Conservation (phyloP, 495 filamentous ascomycete genomes). For the Podospora pseudopauciseta region DNA sequence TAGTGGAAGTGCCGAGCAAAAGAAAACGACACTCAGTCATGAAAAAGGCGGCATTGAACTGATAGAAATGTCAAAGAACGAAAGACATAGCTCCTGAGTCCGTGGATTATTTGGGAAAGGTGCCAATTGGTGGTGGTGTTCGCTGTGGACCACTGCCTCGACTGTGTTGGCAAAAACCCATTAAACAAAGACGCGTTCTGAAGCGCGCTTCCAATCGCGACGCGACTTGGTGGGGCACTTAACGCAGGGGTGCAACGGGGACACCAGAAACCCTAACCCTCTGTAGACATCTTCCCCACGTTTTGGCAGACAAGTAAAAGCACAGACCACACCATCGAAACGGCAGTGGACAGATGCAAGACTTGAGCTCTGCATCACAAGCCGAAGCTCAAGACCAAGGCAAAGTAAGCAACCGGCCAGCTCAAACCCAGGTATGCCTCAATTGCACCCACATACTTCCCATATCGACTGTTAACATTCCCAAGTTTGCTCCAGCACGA, state of each 20-base stretch:
- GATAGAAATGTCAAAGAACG: background rate
- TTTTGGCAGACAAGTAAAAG: background rate
- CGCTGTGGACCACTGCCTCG: background rate
- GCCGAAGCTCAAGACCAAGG: background rate
- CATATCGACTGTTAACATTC: background rate
- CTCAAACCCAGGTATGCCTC: background rate
- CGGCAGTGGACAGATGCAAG: background rate
- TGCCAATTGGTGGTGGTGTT: background rate
- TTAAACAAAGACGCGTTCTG: constrained; percentile 24
- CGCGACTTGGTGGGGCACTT: constrained; percentile 19
- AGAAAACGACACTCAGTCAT: background rate
- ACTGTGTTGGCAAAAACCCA: constrained; percentile 19
- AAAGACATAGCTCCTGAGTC: background rate
- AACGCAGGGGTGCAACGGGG: background rate
- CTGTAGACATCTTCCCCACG: background rate
- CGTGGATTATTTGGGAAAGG: background rate
- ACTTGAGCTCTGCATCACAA: background rate
- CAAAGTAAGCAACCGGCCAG: background rate
- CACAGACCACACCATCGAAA: background rate
- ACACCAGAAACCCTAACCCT: background rate
- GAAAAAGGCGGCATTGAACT: background rate
- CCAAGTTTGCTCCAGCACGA: background rate
- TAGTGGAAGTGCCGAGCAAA: background rate
- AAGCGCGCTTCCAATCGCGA: constrained; percentile 22
- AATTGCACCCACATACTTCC: too few relatives aligned